Evolutionary conservation across 192 early-diverging fungal genomes (phyloP), one percentile per base, ranked within the genome.

Genomic region (Backusella macrospora): DNA sequence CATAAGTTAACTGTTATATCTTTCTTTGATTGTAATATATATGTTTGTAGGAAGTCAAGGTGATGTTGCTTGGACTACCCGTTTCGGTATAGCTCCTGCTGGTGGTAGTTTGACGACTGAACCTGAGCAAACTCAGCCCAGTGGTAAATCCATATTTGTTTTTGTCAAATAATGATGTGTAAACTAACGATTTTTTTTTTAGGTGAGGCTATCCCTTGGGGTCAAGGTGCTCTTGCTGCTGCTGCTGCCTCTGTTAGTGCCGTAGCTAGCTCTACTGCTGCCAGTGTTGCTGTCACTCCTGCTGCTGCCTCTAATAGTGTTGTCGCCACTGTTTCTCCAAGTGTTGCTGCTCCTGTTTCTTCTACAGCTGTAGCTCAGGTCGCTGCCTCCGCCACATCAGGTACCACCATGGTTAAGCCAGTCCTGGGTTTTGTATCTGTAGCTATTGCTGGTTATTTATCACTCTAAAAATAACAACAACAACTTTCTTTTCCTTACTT

Each of bases 31-130:
- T 59, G 3, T 21, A 55, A 55, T 43, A 43, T 13, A 34, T 2
- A 2, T 34, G 29, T 34, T 2, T 34, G 6, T 52, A 66, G 67
- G 67, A 16, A 43, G 39, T 5, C 9, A 52, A 7, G 71, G 70
- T 55, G 74, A 75, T 45, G n/a, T n/a, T 47, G 73, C 80, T 14
- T 82, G 80, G 80, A 73, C 80, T 43, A 82, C 77, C 46, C 73
- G 80, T 21, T 82, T 82, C 55, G 76, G 73, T 64, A 78, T 82
- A 23, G 62, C 65, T 38, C 74, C 52, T 52, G 65, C 73, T 39
- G 74, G 72, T 62, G 73, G 76, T 29, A 62, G 8, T 5, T 65
- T 65, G 38, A 42, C 18, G 5, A 42, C 29, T 43, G 73, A 55
- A 8, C 65, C 74, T 62, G 45, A 65, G 14, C 63, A 62, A 12